Percentiles rank a stretch among this genome's conserved stretches.
These are phyloP conservation scores for Vanrija sp. DNA, from an alignment of 1,284 basidiomycete species.

Conservation along the genomic window DNA sequence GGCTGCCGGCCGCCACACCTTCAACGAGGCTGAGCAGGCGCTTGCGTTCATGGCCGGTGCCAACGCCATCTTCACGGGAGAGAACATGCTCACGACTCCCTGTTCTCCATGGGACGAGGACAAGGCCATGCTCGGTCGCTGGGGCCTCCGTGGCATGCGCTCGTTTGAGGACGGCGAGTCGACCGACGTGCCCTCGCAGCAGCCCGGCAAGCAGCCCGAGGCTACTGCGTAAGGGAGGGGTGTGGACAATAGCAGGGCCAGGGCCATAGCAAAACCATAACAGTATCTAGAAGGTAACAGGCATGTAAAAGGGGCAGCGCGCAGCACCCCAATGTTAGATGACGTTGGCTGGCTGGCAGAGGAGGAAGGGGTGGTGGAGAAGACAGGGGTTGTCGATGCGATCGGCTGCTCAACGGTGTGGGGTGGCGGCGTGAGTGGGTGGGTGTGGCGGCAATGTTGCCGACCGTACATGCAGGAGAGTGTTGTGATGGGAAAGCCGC, in stretches of 20 bases:
- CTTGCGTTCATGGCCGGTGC: slow-evolving; percentile 90
- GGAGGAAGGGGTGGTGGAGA: too few species aligned
- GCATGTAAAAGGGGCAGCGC: too few species aligned
- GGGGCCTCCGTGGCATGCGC: slow-evolving; percentile 87
- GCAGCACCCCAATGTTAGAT: too few species aligned
- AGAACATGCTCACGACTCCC: slow-evolving; percentile 95
- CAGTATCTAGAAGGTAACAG: too few species aligned
- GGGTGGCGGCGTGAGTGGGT: not conserved
- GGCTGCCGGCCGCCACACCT: slow-evolving; percentile 86
- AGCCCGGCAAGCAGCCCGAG: too few species aligned
- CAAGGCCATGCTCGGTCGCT: slow-evolving; percentile 86
- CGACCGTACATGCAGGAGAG: too few species aligned
- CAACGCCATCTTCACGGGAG: slow-evolving; percentile 96
- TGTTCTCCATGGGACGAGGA: slow-evolving; percentile 94
- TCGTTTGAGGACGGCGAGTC: slow-evolving; percentile 63
- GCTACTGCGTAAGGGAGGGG: too few species aligned
- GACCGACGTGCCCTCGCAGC: slow-evolving; percentile 1
- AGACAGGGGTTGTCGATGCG: too few species aligned
- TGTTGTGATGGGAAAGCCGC: too few species aligned
- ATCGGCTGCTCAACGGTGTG: not conserved
- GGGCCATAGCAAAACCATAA: too few species aligned
- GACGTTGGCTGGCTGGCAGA: too few species aligned
- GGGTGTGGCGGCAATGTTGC: not conserved
- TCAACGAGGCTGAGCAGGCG: slow-evolving; percentile 87
- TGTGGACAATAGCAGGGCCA: too few species aligned